A percentile compares a stretch with the other conserved stretches of the same genome.
These are phyloP conservation scores for Aspergillus jensenii DNA, from an alignment of 2,329 filamentous ascomycete species.

Conservation along the genomic window DNA sequence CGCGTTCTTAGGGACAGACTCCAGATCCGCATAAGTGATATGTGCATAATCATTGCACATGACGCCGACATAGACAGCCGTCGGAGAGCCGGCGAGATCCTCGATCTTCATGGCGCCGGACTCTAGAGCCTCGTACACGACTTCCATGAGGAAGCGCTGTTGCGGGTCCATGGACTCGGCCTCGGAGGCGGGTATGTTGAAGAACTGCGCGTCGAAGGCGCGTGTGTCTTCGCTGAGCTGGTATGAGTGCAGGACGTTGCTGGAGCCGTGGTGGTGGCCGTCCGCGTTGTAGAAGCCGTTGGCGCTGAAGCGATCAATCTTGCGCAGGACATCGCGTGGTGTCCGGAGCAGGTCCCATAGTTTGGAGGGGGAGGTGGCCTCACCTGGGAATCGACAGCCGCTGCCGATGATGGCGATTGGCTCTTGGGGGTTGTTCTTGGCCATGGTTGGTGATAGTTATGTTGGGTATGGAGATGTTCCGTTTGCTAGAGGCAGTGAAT, in stretches of 20 bases:
- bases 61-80: neutral
- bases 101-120: neutral
- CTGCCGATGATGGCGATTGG: slow-evolving; percentile 17
- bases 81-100: neutral
- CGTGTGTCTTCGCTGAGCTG: slow-evolving; percentile 5
- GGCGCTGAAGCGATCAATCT: slow-evolving; percentile 5
- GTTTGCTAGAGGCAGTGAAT: no score
- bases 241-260: slow-evolving; percentile 4
- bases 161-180: slow-evolving; percentile 14
- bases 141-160: slow-evolving; percentile 10
- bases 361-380: neutral
- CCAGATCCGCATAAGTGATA: neutral
- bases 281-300: slow-evolving; percentile 9
- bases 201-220: slow-evolving; percentile 13
- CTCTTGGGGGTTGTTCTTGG: neutral
- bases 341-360: slow-evolving; percentile 10
- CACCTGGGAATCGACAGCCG: slow-evolving; percentile 12
- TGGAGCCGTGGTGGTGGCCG: slow-evolving; percentile 1
- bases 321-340: neutral
- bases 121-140: slow-evolving; percentile 12
- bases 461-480: no score
- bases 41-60: slow-evolving; percentile 12
- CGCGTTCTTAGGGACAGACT: neutral
- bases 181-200: slow-evolving; percentile 6
- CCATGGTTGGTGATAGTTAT: no score